Evolutionary conservation across 345 rosid species (phyloP).

Genomic region (Luvunga scandens): DNA sequence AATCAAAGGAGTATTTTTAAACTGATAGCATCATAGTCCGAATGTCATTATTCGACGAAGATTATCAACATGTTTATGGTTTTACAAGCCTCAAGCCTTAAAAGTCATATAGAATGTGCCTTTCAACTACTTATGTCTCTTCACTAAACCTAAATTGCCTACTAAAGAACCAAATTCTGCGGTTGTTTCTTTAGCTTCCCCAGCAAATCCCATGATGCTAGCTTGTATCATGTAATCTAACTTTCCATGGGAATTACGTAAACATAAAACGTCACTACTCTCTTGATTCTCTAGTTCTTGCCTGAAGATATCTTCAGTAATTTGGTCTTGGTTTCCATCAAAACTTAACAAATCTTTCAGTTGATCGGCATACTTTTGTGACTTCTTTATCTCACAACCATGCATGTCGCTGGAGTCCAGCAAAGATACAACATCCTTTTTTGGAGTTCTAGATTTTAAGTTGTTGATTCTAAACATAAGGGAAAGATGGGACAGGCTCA

Average conservation of each 20-base stretch:
- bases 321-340: conserved; percentile 14
- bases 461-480: conserved; percentile 44
- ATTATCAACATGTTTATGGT: not conserved
- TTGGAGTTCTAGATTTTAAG: conserved; percentile 23
- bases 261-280: not conserved
- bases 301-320: conserved; percentile 6
- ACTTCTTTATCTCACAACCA: conserved; percentile 16
- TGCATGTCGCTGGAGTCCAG: conserved; percentile 31
- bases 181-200: conserved; percentile 17
- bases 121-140: conserved; percentile 28
- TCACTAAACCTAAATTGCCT: conserved; percentile 27
- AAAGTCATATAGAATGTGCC: not conserved
- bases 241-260: conserved; percentile 4
- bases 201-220: conserved; percentile 26
- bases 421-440: conserved; percentile 27
- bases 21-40: not conserved
- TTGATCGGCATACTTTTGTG: conserved; percentile 19
- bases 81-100: not conserved
- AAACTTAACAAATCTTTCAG: conserved; percentile 34
- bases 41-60: not conserved
- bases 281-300: conserved; percentile 7
- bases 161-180: not conserved
- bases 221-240: conserved; percentile 35
- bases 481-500: conserved; percentile 56
- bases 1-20: not conserved